Base-by-base conservation (phyloP, 306 rosid genomes). In the Arachis hypogaea region DNA sequence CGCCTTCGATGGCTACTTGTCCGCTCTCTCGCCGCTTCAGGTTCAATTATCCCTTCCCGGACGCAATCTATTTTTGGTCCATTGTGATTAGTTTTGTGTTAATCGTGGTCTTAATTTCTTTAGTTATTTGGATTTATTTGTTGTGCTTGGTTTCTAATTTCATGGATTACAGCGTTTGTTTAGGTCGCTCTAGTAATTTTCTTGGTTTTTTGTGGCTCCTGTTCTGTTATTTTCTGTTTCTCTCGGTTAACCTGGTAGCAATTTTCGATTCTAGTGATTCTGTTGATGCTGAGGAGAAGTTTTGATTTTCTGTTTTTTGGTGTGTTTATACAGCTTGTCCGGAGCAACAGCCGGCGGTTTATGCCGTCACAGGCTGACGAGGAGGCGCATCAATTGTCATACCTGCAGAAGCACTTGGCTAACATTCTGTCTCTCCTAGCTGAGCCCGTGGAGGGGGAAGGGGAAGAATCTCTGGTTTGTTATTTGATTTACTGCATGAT, bases 1-100 rank as follows among this genome's bases (percentile, higher is more conserved):
- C 11, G 99, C 99, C 44, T 95, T 95, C 69, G 99, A 95, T 71
- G 99, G 99, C 7, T 95, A 95, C 81, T 74, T 95, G 83, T 95
- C 99, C 36, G 99, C 99, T 63, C 88, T 95, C 66, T 92, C 99
- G 38, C 99, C 99, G 29, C 87, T 95, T 82, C 99, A 95, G 99
- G 98, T 94, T 94, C 64, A 78, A 69, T 63, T 68, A 16, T 63
- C 63, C 33, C 57, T 28, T 73, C 16, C 58, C 28, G 28, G 29
- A 52, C 58, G 29, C 58, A 14, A 52, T 52, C 11, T 46, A 3
- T 46, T 46, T 46, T 41, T 18, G 2, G 2, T 64, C 3, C 46
- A 11, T 54, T 55, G 1, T 11, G 43, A 49, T 51, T 50, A 8
- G 46, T 44, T 63, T 54, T 73, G 40, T 72, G 50, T 63, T 30